Evolutionary conservation across 2,329 filamentous ascomycete species (phyloP), one percentile per base, ranked within the genome.

Genomic region (Macroventuria anomochaeta): DNA sequence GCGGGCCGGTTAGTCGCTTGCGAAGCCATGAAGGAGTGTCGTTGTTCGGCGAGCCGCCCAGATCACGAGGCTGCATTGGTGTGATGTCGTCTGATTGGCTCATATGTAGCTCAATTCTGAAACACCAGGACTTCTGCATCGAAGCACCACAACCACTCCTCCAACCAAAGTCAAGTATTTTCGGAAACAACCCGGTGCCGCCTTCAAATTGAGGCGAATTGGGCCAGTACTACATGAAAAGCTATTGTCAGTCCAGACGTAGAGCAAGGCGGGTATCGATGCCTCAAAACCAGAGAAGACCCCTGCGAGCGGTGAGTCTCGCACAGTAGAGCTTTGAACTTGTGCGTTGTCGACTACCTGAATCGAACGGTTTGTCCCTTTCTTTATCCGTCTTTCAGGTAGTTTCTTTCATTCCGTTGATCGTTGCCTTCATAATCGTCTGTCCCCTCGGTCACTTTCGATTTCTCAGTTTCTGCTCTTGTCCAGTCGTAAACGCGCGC

Each of bases 241-340:
- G 46, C 62, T 67, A 67, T 71, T 66, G 64, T 65, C 38, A 63
- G 53, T 58, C 69, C 70, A 75, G 73, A 75, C 72, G 64, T 69
- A 68, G 65, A 59, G 63, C 68, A 64, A 57, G 58, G 73, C 71
- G 73, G 66, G 70, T 75, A 74, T 60, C 58, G 50, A 61, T 67
- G 65, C 72, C 64, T 75, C 70, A 75, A 75, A 73, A 74, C 67
- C 59, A 61, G 57, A 62, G 46, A 39, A 48, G 46, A 47, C 60
- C 64, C 67, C 59, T 57, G 57, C 33, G 34, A 56, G 60, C 65
- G 61, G 63, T 71, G 63, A 61, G 47, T 58, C 49, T 58, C 48
- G 51, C 54, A 51, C 42, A 50, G 51, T 57, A 57, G 59, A 61
- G 59, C 54, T 65, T 58, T 61, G 56, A 61, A 64, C 59, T 43